Base-by-base conservation (phyloP, 768 basidiomycete species). In the Serendipita indica region DNA sequence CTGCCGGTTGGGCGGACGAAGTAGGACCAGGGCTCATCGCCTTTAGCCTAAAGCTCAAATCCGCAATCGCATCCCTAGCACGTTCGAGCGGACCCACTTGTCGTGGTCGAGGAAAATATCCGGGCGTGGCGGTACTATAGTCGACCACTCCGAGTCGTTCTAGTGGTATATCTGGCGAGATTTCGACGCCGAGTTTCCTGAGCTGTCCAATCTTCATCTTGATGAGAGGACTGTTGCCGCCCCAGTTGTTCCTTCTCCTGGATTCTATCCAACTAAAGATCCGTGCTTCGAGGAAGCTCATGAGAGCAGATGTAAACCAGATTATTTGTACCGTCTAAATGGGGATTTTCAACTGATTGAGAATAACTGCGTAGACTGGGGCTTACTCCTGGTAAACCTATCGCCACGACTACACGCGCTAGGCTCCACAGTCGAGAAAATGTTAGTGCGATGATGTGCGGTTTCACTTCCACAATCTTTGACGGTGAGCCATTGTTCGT, bases 241-340 rank as follows among this genome's bases (percentile, higher is more conserved):
- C 49, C 49, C 49, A 54, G 49, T 12, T 7, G 7, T 54, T 20
- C n/a, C 4, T 18, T 22, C 22, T 7, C 3, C 12, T 4, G 7
- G 25, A 28, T 2, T 54, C 49, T 27, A 54, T 20, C 22, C 22
- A 12, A 28, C n/a, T 16, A 27, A 54, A 54, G 10, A 54, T 10
- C 2, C 20, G 25, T 1, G 49, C 22, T 54, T 54, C 49, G 16
- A 54, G 25, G 4, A 54, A 18, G n/a, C 49, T 28, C 7, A 54
- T 5, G 32, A 54, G 12, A 18, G 49, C n/a, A 10, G 49, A 54
- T 4, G 49, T 54, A 18, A 54, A 54, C 49, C 49, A 54, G 49
- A 28, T 16, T 22, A 54, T 54, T n/a, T 54, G 22, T 7, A 54
- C 49, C 7, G 41, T 43, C 41, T 43, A 43, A 25, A n/a, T 1